phyloP scores from a whole-genome alignment of 2,329 filamentous ascomycete species.

The Aspergillus oerlinghausenensis region DNA sequence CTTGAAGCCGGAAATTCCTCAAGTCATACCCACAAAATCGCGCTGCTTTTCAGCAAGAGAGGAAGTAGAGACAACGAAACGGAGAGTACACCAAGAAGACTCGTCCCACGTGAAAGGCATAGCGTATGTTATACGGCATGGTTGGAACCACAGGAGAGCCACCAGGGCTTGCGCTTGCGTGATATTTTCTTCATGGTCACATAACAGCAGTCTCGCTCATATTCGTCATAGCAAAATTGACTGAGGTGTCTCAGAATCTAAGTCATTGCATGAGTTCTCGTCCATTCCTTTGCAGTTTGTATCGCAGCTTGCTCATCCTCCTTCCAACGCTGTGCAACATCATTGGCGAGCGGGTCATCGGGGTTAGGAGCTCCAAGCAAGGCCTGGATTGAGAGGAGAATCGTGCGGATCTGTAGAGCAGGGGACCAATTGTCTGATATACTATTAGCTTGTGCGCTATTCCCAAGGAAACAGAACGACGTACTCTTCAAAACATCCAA shows the following conservation, averaged over 20 bases:
- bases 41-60: neutral
- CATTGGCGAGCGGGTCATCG: constrained; percentile 95
- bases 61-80: neutral
- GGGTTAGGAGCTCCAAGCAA: constrained; percentile 94
- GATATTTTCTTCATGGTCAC: constrained; percentile 29
- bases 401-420: constrained; percentile 94
- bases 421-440: constrained; percentile 91
- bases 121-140: constrained; percentile 3
- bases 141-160: constrained; percentile 12
- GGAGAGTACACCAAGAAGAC: neutral
- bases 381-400: constrained; percentile 97
- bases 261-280: constrained; percentile 69
- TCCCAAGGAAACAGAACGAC: constrained; percentile 21
- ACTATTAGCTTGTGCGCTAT: constrained; percentile 13
- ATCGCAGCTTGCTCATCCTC: constrained; percentile 92
- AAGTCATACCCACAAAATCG: neutral
- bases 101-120: neutral
- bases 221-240: constrained; percentile 12
- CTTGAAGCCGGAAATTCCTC: neutral
- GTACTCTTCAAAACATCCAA: constrained; percentile 94
- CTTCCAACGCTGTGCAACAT: constrained; percentile 97
- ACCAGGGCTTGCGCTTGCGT: constrained; percentile 11
- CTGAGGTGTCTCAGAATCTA: constrained; percentile 18
- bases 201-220: constrained; percentile 19
- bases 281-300: constrained; percentile 89